Conservation (phyloP, 225 moss, liverwort and hornwort genomes). For the Rhytidiadelphus loreus region DNA sequence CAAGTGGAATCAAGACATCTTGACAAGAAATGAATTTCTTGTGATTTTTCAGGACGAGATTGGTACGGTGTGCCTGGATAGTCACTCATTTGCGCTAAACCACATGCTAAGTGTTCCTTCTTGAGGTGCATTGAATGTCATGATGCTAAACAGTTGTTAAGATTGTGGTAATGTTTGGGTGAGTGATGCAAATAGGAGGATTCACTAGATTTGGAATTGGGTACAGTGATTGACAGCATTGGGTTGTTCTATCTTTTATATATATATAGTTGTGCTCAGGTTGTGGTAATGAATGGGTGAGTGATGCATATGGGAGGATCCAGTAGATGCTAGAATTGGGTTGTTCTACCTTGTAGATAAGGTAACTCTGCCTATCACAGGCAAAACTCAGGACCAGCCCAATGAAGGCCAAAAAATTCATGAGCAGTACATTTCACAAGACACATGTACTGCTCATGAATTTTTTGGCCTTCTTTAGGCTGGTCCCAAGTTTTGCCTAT, state of each 20-base stretch:
- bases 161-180: background rate
- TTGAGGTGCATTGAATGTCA: background rate
- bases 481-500: no score
- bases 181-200: background rate
- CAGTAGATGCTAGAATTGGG: no score
- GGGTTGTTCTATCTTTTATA: background rate
- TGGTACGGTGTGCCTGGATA: background rate
- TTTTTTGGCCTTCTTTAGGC: no score
- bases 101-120: rapidly evolving
- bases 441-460: no score
- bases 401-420: no score
- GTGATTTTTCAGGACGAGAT: background rate
- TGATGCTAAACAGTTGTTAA: background rate
- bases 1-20: background rate
- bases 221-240: background rate
- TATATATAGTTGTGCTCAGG: no score
- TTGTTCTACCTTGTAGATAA: background rate
- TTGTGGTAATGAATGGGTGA: no score
- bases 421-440: no score
- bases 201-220: background rate
- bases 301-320: no score
- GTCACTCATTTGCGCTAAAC: background rate
- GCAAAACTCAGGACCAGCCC: no score
- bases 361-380: no score
- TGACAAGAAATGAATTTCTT: background rate